These are phyloP conservation scores for Globisporangium echinulatum DNA, from an alignment of 352 stramenopile species.

Conservation along the genomic window DNA sequence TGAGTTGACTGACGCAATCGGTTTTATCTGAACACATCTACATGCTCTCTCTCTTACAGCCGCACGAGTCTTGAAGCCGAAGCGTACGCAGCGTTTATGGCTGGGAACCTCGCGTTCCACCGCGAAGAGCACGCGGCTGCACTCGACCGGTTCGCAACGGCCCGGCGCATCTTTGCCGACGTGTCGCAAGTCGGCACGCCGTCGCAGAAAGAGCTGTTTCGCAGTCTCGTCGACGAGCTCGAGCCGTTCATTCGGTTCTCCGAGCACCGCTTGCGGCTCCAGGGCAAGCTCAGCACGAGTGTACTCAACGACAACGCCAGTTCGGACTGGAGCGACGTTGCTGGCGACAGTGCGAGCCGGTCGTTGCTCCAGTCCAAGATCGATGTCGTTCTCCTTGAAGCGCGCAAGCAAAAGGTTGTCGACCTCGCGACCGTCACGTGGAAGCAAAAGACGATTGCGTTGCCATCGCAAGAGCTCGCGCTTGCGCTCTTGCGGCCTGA, in stretches of 20 bases:
- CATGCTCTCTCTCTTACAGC: slow-evolving; percentile 10
- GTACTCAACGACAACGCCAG: slow-evolving; percentile 24
- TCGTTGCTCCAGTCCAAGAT: slow-evolving; percentile 81
- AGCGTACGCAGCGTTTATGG: slow-evolving; percentile 87
- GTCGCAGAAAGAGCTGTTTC: slow-evolving; percentile 79
- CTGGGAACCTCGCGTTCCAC: slow-evolving; percentile 84
- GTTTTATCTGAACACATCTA: too few relatives aligned
- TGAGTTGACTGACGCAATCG: neutral
- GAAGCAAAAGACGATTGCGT: slow-evolving; percentile 70
- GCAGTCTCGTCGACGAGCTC: slow-evolving; percentile 58
- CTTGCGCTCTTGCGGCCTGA: slow-evolving; percentile 64
- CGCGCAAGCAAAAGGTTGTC: slow-evolving; percentile 81
- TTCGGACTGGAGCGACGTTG: slow-evolving; percentile 43
- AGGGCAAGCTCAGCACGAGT: slow-evolving; percentile 35
- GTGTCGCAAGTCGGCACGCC: slow-evolving; percentile 73
- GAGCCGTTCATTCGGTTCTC: slow-evolving; percentile 84
- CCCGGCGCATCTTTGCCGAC: slow-evolving; percentile 80
- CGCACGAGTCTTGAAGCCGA: slow-evolving; percentile 86
- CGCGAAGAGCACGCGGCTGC: slow-evolving; percentile 80
- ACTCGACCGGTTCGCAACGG: slow-evolving; percentile 74
- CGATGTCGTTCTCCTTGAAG: slow-evolving; percentile 73
- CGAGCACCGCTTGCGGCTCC: slow-evolving; percentile 66
- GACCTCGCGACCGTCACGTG: slow-evolving; percentile 71
- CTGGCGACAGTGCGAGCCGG: slow-evolving; percentile 61
- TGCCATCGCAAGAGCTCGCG: slow-evolving; percentile 67